These are phyloP conservation scores for Aspergillus bridgeri DNA, from an alignment of 495 filamentous ascomycete species.

Conservation along the genomic window DNA sequence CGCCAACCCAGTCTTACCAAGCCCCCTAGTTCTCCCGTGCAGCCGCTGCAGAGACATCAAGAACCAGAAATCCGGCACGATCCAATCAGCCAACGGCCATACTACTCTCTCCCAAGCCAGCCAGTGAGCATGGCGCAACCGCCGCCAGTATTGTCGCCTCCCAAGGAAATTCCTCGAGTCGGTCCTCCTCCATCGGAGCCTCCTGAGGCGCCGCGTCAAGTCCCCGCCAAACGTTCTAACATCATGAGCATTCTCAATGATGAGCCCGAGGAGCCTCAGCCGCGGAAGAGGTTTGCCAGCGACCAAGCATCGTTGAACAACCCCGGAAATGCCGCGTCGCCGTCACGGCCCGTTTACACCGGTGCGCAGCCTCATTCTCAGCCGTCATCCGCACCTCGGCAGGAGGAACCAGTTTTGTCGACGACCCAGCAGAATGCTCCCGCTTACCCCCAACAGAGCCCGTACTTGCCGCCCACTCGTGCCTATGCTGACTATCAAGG, in stretches of 20 bases:
- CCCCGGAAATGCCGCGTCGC: conserved; percentile 19
- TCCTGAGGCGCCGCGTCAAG: conserved; percentile 43
- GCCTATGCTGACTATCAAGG: conserved; percentile 36
- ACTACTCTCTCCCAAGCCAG: conserved; percentile 27
- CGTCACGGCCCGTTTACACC: conserved; percentile 25
- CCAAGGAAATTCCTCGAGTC: conserved; percentile 37
- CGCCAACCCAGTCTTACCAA: conserved; percentile 40
- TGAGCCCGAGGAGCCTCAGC: conserved; percentile 54
- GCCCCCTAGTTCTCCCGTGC: conserved; percentile 37
- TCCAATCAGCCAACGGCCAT: conserved; percentile 32
- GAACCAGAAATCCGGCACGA: conserved; percentile 42
- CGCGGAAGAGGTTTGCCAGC: conserved; percentile 47
- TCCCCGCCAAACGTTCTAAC: conserved; percentile 55
- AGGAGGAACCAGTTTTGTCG: conserved; percentile 23
- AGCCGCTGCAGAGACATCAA: conserved; percentile 25
- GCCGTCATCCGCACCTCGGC: conserved; percentile 17
- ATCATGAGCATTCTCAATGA: conserved; percentile 59
- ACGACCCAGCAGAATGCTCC: conserved; percentile 21
- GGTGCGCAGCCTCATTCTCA: conserved; percentile 14
- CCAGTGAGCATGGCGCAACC: conserved; percentile 29
- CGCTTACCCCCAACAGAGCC: conserved; percentile 26
- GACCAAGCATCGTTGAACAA: conserved; percentile 30
- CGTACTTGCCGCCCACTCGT: conserved; percentile 32
- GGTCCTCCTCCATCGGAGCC: conserved; percentile 36
- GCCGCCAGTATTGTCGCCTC: conserved; percentile 37